These are phyloP conservation scores for Botrytis paeoniae DNA, from an alignment of 2,329 filamentous ascomycete genomes.

Conservation along the genomic window DNA sequence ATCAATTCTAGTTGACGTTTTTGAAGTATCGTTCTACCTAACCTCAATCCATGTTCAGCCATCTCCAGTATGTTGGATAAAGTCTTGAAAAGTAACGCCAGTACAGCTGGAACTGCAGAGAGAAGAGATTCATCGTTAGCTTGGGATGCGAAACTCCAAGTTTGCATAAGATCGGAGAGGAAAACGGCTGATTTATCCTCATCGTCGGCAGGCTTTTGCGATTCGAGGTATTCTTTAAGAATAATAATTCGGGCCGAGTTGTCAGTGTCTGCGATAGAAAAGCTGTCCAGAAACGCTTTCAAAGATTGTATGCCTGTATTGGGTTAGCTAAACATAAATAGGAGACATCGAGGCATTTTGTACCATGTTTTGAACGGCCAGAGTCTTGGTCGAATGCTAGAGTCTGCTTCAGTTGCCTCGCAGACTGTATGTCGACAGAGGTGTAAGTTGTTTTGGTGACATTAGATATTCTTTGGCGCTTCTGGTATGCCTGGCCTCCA, in stretches of 20 bases:
- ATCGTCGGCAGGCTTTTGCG: conserved; percentile 48
- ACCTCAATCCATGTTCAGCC: conserved; percentile 67
- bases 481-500: conserved; percentile 37
- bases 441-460: conserved; percentile 43
- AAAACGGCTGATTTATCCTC: conserved; percentile 60
- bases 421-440: conserved; percentile 57
- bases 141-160: conserved; percentile 80
- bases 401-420: conserved; percentile 65
- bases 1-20: conserved; percentile 78
- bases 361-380: conserved; percentile 63
- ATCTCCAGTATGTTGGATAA: conserved; percentile 73
- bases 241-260: conserved; percentile 54
- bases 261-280: conserved; percentile 52
- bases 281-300: conserved; percentile 67
- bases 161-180: conserved; percentile 78
- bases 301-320: conserved; percentile 62
- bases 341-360: conserved; percentile 23
- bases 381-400: conserved; percentile 70
- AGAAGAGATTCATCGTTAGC: conserved; percentile 77
- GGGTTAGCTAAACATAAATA: neutral
- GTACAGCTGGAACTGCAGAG: conserved; percentile 74
- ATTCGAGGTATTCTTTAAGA: conserved; percentile 65
- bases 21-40: conserved; percentile 80
- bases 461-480: conserved; percentile 41
- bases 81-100: conserved; percentile 77